These are phyloP conservation scores for Psidium guajava DNA, from an alignment of 345 rosid genomes.

Conservation along the genomic window DNA sequence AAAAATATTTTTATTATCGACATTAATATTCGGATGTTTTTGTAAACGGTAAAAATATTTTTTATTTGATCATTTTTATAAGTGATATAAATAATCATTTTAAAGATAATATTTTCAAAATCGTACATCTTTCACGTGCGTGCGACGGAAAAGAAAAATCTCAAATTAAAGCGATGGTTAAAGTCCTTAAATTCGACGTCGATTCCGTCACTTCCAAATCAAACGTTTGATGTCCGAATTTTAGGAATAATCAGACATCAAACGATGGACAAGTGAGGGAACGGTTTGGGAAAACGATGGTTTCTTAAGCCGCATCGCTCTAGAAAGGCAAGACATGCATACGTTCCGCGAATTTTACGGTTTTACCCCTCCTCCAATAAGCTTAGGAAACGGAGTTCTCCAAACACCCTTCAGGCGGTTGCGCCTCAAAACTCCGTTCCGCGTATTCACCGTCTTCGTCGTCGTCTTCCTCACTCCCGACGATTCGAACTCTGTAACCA, in stretches of 20 bases:
- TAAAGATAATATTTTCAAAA: too few species aligned
- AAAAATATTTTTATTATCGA: too few species aligned
- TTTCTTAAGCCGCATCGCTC: neutral
- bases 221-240: accelerated
- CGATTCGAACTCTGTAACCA: neutral
- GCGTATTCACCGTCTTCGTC: neutral
- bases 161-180: neutral
- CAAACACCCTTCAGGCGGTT: neutral
- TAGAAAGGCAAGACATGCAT: too few species aligned
- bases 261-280: neutral
- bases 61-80: too few species aligned
- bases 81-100: too few species aligned
- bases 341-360: neutral
- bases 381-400: neutral
- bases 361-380: neutral
- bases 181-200: neutral
- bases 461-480: neutral
- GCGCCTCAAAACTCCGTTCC: neutral
- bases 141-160: neutral
- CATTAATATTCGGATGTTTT: too few species aligned
- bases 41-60: too few species aligned
- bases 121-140: too few species aligned
- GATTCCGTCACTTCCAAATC: neutral
- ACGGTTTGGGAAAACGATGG: neutral
- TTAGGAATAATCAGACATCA: neutral